Percentiles rank a stretch among this genome's conserved stretches.
These are phyloP conservation scores for Emmonsiellopsis sp. DNA, from an alignment of 2,329 filamentous ascomycete species.

Conservation along the genomic window DNA sequence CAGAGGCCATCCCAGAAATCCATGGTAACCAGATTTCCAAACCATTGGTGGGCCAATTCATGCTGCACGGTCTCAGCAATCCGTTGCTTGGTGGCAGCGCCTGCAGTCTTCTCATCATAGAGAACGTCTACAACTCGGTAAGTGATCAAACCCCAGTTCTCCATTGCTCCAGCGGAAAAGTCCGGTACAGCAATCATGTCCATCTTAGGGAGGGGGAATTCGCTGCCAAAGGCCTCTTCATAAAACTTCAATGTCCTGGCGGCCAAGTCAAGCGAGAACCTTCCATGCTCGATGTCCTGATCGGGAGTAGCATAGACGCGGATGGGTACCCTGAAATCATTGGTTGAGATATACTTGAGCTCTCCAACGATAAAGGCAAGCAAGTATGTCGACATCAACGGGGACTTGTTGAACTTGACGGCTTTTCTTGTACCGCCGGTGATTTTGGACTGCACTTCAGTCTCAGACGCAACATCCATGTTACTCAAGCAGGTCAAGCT, in stretches of 20 bases:
- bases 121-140: constrained; percentile 88
- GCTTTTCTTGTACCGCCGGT: constrained; percentile 63
- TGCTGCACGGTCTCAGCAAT: constrained; percentile 95
- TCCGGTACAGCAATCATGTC: constrained; percentile 95
- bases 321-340: constrained; percentile 81
- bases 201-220: constrained; percentile 87
- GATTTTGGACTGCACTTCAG: constrained; percentile 56
- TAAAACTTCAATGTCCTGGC: constrained; percentile 88
- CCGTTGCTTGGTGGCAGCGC: constrained; percentile 80
- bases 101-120: constrained; percentile 83
- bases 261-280: constrained; percentile 81
- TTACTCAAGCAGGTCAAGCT: constrained; percentile 87
- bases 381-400: constrained; percentile 92
- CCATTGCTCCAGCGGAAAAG: constrained; percentile 93
- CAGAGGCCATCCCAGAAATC: constrained; percentile 97
- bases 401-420: constrained; percentile 85
- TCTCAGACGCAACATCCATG: constrained; percentile 84
- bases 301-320: constrained; percentile 90
- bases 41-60: constrained; percentile 96
- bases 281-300: constrained; percentile 80
- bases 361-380: constrained; percentile 90
- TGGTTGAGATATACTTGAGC: constrained; percentile 87
- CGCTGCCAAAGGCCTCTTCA: constrained; percentile 82
- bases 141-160: constrained; percentile 95
- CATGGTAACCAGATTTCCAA: constrained; percentile 95